Evolutionary conservation across 371 early-diverging fungal species (phyloP), one percentile per base, ranked within the genome.

Genomic region (Rhizopus arrhizus): DNA sequence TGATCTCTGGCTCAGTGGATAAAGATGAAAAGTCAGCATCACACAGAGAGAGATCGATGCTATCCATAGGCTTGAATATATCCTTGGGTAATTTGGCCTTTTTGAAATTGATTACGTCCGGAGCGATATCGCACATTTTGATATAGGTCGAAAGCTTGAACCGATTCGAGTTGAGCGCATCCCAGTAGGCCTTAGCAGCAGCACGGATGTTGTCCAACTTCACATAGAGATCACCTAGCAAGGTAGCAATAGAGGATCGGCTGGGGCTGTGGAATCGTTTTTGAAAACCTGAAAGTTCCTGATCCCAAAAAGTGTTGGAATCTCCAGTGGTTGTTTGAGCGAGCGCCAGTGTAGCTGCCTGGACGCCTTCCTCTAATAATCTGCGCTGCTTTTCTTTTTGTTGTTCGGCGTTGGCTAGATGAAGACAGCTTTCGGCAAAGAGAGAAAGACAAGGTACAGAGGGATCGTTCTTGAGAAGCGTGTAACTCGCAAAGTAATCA

Each of bases 301-400:
- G 77, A 46, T 68, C 68, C 80, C 80, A 79, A 22, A 22, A 22
- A 22, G 22, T 22, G 10, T 5, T 45, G 54, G 35, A 0, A 54
- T 46, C 28, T 58, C 56, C 29, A 70, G 32, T n/a, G 64, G 48
- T 42, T 59, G 51, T 32, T 33, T 43, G 1, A 32, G 35, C 10
- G 3, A 79, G 40, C 6, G 73, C 73, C 2, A 54, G 41, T 55
- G 66, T 59, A 34, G 77, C 64, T 28, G 79, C 78, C 8, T 68
- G 63, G 10, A 78, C 73, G 11, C 79, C 80, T 65, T 81, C 80
- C 31, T 73, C 65, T 73, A 81, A 84, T 35, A 80, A 59, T 6
- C 49, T 40, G 32, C 67, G 67, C 5, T 79, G 62, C 32, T 67
- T 75, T 2, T 72, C 75, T n/a, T 66, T 52, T 0, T 74, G 69